Evolutionary conservation across 345 rosid species (phyloP).

Genomic region (Citrus inodora): DNA sequence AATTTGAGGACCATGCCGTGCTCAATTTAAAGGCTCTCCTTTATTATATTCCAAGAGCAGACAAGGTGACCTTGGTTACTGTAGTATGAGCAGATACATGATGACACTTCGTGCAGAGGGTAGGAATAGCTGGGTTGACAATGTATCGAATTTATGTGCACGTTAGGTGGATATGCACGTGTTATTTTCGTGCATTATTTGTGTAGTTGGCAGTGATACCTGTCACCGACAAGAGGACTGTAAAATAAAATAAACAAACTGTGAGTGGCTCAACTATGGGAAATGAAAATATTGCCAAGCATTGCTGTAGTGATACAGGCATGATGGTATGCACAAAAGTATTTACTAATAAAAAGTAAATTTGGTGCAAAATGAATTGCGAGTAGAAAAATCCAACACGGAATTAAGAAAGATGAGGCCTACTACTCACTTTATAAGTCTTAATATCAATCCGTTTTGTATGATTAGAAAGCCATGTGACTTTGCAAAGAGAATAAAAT

Average conservation of each 20-base stretch:
- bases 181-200: slow-evolving; percentile 6
- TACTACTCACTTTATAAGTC: neutral
- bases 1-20: neutral
- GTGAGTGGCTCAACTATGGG: neutral
- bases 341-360: neutral
- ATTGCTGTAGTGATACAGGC: neutral
- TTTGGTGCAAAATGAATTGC: neutral
- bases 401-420: neutral
- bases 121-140: slow-evolving; percentile 11
- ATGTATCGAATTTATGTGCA: neutral
- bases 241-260: neutral
- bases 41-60: neutral
- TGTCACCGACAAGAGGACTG: slow-evolving; percentile 7
- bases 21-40: neutral
- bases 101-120: slow-evolving; percentile 5
- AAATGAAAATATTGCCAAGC: neutral
- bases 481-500: no score
- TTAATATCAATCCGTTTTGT: no score
- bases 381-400: neutral
- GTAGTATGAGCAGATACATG: slow-evolving; percentile 7
- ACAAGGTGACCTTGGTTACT: slow-evolving; percentile 25
- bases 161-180: slow-evolving; percentile 5
- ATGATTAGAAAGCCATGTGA: no score
- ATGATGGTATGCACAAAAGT: neutral
- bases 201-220: neutral